These are phyloP conservation scores for Eucalyptus polyanthemos DNA, from an alignment of 345 rosid genomes.

Conservation along the genomic window DNA sequence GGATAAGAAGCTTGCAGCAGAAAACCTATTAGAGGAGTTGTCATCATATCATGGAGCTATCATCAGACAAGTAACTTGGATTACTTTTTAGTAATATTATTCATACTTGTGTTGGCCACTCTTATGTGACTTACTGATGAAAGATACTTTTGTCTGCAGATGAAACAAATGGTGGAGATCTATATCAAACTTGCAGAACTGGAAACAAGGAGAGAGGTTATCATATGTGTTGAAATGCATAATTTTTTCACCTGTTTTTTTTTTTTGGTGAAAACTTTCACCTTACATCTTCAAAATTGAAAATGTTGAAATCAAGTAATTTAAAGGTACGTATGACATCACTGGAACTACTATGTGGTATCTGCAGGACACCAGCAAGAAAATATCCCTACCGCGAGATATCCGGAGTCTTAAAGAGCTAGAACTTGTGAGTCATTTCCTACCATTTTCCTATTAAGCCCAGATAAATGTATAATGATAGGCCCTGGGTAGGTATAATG, in stretches of 20 bases:
- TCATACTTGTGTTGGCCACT: not conserved
- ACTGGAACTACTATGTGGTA: not conserved
- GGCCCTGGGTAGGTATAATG: not conserved
- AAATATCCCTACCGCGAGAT: slow-evolving; percentile 66
- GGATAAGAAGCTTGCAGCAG: slow-evolving; percentile 89
- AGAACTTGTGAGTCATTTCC: slow-evolving; percentile 61
- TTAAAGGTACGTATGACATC: not conserved
- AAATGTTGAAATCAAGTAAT: not conserved
- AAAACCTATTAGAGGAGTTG: slow-evolving; percentile 65
- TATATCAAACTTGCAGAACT: slow-evolving; percentile 96
- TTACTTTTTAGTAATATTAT: not conserved
- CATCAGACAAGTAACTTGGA: slow-evolving; percentile 49
- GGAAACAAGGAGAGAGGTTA: slow-evolving; percentile 93
- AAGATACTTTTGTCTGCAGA: slow-evolving; percentile 26
- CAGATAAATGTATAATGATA: not conserved
- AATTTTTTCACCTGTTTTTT: not conserved
- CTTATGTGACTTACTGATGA: not conserved
- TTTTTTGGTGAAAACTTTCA: no score
- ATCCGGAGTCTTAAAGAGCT: slow-evolving; percentile 70
- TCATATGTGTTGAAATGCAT: not conserved
- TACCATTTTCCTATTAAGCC: not conserved
- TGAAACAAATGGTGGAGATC: slow-evolving; percentile 92
- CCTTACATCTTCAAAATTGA: not conserved
- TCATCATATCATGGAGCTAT: slow-evolving; percentile 60
- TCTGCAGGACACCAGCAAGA: slow-evolving; percentile 65